Conservation (phyloP, 116 monocot species). For the Thalassia testudinum region DNA sequence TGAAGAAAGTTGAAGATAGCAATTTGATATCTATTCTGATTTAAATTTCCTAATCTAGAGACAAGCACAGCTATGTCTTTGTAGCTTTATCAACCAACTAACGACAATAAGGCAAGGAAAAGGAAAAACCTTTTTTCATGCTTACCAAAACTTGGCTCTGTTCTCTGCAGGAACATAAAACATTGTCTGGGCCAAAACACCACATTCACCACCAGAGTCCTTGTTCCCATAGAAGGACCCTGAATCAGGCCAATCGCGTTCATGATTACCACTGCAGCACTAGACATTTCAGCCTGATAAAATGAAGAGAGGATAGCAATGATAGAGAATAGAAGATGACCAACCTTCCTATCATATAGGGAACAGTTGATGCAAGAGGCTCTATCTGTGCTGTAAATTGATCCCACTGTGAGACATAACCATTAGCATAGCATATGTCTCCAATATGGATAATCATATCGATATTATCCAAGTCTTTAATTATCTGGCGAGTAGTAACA, state of each 20-base stretch:
- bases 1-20: no score
- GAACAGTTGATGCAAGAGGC: constrained; percentile 73
- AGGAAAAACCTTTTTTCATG: no score
- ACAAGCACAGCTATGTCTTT: no score
- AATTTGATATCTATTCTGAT: no score
- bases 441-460: constrained; percentile 88
- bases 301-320: neutral
- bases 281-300: neutral
- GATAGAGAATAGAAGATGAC: neutral
- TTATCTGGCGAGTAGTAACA: constrained; percentile 63
- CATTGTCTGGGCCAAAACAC: constrained; percentile 68
- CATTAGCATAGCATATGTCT: constrained; percentile 81
- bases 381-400: constrained; percentile 84
- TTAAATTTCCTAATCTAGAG: no score
- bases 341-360: constrained; percentile 89
- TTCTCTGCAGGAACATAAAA: constrained; percentile 90
- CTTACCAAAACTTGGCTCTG: constrained; percentile 62
- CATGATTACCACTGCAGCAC: constrained; percentile 83
- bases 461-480: constrained; percentile 55
- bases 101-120: no score
- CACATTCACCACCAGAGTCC: constrained; percentile 98
- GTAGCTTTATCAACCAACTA: no score
- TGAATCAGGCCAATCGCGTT: constrained; percentile 86
- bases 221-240: constrained; percentile 82
- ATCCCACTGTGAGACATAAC: constrained; percentile 94